Conservation (phyloP, 257 asterid genomes). For the Catharanthus roseus region DNA sequence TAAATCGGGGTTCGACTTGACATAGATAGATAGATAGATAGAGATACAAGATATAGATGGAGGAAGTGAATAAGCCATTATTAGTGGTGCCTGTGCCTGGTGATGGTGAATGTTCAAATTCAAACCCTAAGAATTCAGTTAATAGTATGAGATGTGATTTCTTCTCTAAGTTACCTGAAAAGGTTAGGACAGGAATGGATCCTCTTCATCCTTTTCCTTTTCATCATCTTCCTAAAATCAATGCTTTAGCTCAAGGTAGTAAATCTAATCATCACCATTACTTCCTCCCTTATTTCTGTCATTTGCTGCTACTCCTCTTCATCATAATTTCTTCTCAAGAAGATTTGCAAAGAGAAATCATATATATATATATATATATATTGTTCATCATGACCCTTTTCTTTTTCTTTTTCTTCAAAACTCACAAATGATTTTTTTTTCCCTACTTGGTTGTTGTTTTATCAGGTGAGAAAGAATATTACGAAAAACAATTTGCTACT, state of each 20-base stretch:
- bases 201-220: conserved; percentile 41
- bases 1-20: no score
- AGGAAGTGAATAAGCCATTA: conserved; percentile 37
- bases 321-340: no score
- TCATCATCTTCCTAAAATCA: conserved; percentile 36
- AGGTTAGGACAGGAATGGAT: conserved; percentile 46
- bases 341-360: not conserved
- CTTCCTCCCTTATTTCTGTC: no score
- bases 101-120: no score
- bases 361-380: not conserved
- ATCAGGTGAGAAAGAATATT: conserved; percentile 64
- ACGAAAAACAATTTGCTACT: conserved; percentile 61
- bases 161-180: conserved; percentile 62
- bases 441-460: not conserved
- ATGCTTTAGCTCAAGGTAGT: conserved; percentile 48
- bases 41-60: no score
- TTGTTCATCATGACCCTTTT: no score
- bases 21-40: no score
- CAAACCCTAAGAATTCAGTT: conserved; percentile 23
- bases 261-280: no score
- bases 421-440: no score
- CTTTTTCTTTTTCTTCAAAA: not conserved
- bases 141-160: conserved; percentile 40
- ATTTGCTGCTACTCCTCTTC: not conserved
- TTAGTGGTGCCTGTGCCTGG: no score